phyloP scores from a whole-genome alignment of 495 filamentous ascomycete species.

The Aspergillus leporis region DNA sequence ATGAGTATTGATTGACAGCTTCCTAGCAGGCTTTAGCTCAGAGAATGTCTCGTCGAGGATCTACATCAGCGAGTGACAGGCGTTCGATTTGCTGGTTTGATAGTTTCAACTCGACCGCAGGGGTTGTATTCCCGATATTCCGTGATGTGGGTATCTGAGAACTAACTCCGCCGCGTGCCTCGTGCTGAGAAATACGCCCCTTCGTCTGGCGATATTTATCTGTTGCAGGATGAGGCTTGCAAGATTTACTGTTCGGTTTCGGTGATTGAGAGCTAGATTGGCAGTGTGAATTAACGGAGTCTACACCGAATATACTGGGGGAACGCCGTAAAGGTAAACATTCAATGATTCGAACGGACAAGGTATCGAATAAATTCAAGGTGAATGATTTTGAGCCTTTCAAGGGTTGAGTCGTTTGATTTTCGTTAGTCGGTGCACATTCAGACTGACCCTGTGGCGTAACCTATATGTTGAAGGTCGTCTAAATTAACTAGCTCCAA shows the following conservation, averaged over 20 bases:
- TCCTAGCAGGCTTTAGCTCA: constrained; percentile 33
- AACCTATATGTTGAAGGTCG: too few species aligned
- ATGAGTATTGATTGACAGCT: constrained; percentile 32
- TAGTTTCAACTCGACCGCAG: constrained; percentile 41
- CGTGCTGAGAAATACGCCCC: constrained; percentile 14
- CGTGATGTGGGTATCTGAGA: constrained; percentile 41
- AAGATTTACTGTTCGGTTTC: constrained; percentile 17
- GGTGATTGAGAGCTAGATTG: constrained; percentile 12
- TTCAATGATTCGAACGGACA: constrained; percentile 76
- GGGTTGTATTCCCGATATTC: constrained; percentile 20
- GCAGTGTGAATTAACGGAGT: constrained; percentile 2
- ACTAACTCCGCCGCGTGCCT: constrained; percentile 3
- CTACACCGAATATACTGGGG: constrained; percentile 23
- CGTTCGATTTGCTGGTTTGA: constrained; percentile 45
- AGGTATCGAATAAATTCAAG: constrained; percentile 77
- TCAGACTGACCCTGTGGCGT: constrained; percentile 15
- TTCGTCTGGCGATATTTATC: constrained; percentile 15
- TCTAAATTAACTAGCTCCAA: too few species aligned
- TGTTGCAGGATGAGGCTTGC: constrained; percentile 7
- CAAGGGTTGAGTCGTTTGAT: constrained; percentile 46
- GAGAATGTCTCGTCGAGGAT: constrained; percentile 36
- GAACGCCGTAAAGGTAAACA: constrained; percentile 64
- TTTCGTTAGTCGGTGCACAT: constrained; percentile 24
- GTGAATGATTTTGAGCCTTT: constrained; percentile 85
- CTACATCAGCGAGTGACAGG: constrained; percentile 39